Conservation (phyloP, 306 rosid genomes). For the Cucurbita argyrosperma region DNA sequence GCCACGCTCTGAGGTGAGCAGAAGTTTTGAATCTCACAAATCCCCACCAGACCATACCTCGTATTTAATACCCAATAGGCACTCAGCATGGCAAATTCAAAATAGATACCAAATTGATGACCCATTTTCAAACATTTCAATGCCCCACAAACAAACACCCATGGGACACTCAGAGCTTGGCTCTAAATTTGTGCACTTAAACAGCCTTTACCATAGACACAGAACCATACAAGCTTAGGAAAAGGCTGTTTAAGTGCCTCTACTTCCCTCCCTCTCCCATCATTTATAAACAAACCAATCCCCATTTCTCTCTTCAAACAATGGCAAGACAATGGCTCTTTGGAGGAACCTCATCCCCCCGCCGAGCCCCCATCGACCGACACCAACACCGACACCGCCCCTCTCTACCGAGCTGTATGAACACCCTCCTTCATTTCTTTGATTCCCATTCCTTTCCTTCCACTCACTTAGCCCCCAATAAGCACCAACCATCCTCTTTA, state of each 20-base stretch:
- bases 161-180: too few species aligned
- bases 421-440: background rate
- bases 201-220: too few species aligned
- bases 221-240: background rate
- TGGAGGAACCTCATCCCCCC: background rate
- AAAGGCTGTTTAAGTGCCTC: background rate
- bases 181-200: too few species aligned
- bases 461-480: background rate
- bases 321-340: background rate
- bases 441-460: background rate
- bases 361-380: background rate
- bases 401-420: background rate
- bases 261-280: background rate
- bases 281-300: background rate
- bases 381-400: background rate
- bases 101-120: background rate
- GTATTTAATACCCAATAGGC: background rate
- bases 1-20: background rate
- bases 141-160: background rate
- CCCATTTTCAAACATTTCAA: background rate
- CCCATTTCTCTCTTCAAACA: background rate
- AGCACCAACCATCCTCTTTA: background rate
- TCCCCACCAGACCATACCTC: background rate
- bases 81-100: background rate
- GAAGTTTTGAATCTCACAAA: background rate